Conservation (phyloP, 1,284 basidiomycete species). For the Hortiboletus rubellus region DNA sequence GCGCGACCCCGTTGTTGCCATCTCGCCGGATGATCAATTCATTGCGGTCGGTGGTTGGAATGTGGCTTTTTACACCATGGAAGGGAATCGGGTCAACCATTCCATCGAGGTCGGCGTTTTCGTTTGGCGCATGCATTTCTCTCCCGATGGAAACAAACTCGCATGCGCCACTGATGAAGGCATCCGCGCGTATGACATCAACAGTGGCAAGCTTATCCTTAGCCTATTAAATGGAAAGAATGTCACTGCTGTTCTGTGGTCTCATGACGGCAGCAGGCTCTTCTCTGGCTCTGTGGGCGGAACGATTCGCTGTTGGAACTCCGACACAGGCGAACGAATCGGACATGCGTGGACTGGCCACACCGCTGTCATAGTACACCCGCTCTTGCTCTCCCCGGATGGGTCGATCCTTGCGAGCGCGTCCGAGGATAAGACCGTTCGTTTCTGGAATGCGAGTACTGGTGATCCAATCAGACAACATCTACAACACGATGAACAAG, state of each 20-base stretch:
- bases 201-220: not conserved
- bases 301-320: not conserved
- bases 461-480: not conserved
- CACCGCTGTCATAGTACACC: fast-evolving
- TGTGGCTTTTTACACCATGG: not conserved
- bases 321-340: not conserved
- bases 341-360: not conserved
- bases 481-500: not conserved
- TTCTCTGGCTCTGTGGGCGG: not conserved
- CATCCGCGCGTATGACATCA: not conserved
- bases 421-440: not conserved
- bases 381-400: not conserved
- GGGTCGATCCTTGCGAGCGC: not conserved
- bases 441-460: not conserved
- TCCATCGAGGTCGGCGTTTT: not conserved
- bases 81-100: not conserved
- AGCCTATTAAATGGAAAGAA: not conserved
- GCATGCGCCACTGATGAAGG: not conserved
- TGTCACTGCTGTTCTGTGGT: not conserved
- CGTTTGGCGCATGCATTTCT: not conserved
- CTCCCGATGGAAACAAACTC: slow-evolving; percentile 1
- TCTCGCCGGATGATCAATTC: not conserved
- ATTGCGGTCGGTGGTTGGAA: not conserved
- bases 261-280: not conserved
- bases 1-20: not conserved